Evolutionary conservation across 345 rosid genomes (phyloP), one percentile per base, ranked within the genome.

Genomic region (Eucalyptus pauciflora): DNA sequence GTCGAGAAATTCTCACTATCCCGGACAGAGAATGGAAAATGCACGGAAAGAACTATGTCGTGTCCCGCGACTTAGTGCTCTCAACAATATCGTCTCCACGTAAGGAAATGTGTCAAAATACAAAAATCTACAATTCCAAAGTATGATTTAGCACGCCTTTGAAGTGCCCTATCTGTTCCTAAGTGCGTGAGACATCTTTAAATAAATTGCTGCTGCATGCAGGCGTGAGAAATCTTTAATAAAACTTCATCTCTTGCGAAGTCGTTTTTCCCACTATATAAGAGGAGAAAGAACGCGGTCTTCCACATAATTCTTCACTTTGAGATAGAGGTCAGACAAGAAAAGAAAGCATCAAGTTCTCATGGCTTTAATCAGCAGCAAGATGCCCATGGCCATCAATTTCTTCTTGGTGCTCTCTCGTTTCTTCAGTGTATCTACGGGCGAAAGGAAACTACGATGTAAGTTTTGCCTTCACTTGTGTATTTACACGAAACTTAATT

Each of bases 361-460:
- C 29, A 90, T 91, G 91, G 91, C 90, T 20, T 88, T 22, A 33
- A 31, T 60, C 37, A 87, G n/a, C 62, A 88, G 51, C 88, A 87
- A 48, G 17, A 49, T 87, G 37, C 51, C 86, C 54, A 24, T 1
- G 54, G 20, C 69, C 50, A 24, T 85, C 18, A 87, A 45, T n/a
- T 33, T 89, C 80, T 83, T 58, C 87, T 27, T 86, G 43, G 13
- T 91, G 85, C 86, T 88, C 64, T 87, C 89, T 85, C 90, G 51
- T 62, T 87, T 91, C 17, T 64, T 92, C 48, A 33, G 71, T 18
- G 31, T 86, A 25, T 88, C 91, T 9, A 16, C 54, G 48, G 80
- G 88, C 62, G 86, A 89, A 83, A 87, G 90, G 64, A 85, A 71
- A 80, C 80, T 22, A 2, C 3, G 41, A 86, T 29, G 81, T 71